Conservation (phyloP, 2,329 filamentous ascomycete genomes). For the Ophioceras dolichostomum region DNA sequence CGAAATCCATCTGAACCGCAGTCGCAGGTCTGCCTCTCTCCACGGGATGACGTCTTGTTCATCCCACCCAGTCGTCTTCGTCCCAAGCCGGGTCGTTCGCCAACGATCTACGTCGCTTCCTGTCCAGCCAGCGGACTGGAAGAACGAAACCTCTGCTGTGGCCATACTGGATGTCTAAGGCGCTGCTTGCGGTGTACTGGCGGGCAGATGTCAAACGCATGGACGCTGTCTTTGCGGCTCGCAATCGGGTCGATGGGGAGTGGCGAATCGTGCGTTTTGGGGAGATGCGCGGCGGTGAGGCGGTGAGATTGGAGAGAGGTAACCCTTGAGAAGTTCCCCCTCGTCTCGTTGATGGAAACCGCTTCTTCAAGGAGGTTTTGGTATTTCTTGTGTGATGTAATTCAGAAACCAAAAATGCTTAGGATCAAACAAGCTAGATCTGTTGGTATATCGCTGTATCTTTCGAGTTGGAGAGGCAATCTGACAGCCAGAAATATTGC, state of each 20-base stretch:
- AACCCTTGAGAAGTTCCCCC: too few relatives aligned
- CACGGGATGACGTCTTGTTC: slow-evolving; percentile 12
- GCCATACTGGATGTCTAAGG: slow-evolving; percentile 39
- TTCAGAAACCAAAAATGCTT: too few relatives aligned
- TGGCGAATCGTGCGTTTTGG: too few relatives aligned
- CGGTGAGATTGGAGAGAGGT: too few relatives aligned
- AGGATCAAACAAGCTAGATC: too few relatives aligned
- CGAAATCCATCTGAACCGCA: slow-evolving; percentile 25
- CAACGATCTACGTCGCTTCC: slow-evolving; percentile 24
- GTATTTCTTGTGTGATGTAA: too few relatives aligned
- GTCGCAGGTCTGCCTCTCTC: slow-evolving; percentile 14
- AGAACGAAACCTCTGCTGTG: slow-evolving; percentile 33
- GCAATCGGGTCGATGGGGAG: background rate
- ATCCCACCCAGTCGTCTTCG: slow-evolving; percentile 22
- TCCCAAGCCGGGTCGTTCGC: slow-evolving; percentile 19
- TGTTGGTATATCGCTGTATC: too few relatives aligned
- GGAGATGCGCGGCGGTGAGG: too few relatives aligned
- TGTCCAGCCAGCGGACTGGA: slow-evolving; percentile 25
- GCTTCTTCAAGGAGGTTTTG: too few relatives aligned
- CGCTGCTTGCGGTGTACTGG: slow-evolving; percentile 27
- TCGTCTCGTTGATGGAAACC: too few relatives aligned
- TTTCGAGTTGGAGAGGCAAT: too few relatives aligned
- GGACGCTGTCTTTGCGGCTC: slow-evolving; percentile 23
- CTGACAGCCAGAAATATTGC: too few relatives aligned
- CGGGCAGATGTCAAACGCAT: slow-evolving; percentile 35